Conservation (phyloP, 1,284 basidiomycete species). For the Rhodotorula mucilaginosa region DNA sequence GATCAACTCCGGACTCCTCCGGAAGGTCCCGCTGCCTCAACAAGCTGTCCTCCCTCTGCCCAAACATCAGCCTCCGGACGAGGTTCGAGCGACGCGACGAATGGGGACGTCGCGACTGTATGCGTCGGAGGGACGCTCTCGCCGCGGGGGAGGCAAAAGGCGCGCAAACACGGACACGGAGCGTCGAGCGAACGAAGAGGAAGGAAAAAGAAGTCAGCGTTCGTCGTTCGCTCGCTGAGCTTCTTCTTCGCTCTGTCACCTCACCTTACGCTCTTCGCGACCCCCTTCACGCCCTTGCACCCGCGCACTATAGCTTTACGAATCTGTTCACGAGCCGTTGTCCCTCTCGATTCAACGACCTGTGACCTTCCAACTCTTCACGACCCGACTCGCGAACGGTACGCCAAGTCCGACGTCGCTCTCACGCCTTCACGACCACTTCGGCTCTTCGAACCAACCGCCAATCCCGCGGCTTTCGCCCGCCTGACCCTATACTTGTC, state of each 20-base stretch:
- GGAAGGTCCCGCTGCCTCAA: too few relatives aligned
- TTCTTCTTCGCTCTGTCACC: not conserved
- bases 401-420: too few relatives aligned
- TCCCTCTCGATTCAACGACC: not conserved
- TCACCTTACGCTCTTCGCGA: not conserved
- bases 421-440: too few relatives aligned
- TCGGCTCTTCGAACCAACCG: too few relatives aligned
- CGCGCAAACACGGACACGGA: not conserved
- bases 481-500: too few relatives aligned
- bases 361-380: not conserved
- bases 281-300: not conserved
- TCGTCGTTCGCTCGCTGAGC: not conserved
- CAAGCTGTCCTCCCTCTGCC: too few relatives aligned
- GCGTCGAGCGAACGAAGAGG: not conserved
- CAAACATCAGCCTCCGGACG: not conserved
- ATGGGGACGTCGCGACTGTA: not conserved
- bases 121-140: not conserved
- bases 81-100: not conserved
- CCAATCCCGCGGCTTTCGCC: too few relatives aligned
- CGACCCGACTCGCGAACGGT: not conserved
- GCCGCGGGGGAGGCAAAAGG: not conserved
- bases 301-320: too few relatives aligned
- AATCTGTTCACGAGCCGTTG: not conserved
- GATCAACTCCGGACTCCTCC: too few relatives aligned
- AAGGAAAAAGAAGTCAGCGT: not conserved